Percentiles rank a stretch among this genome's conserved stretches.
phyloP scores from a whole-genome alignment of 148 eudicot genomes.

The Pouteria glomerata region DNA sequence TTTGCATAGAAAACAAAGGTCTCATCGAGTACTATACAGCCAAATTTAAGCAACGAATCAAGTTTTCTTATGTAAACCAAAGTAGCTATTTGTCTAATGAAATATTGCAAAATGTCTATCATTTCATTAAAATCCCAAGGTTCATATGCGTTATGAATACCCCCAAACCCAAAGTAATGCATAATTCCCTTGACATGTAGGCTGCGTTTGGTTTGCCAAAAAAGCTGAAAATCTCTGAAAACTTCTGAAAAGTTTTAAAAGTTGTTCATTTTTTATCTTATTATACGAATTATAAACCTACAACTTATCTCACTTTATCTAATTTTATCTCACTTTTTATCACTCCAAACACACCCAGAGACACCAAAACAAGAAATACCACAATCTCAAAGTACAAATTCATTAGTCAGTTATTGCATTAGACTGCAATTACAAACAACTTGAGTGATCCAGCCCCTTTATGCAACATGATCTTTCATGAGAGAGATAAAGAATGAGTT shows the following conservation, averaged over 20 bases:
- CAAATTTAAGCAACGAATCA: not conserved
- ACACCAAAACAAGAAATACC: not conserved
- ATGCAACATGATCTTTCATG: not conserved
- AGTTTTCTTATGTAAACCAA: not conserved
- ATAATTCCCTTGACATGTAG: not conserved
- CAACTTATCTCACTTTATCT: no score
- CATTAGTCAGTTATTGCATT: not conserved
- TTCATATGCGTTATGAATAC: not conserved
- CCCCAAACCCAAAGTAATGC: not conserved
- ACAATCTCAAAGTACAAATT: not conserved
- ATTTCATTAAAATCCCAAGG: no score
- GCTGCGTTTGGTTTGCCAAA: no score
- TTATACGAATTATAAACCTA: no score
- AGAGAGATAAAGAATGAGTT: not conserved
- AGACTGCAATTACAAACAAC: not conserved
- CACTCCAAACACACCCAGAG: no score
- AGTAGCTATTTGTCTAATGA: not conserved
- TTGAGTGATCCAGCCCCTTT: not conserved
- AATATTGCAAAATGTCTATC: not conserved
- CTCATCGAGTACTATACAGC: not conserved
- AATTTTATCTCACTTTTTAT: no score
- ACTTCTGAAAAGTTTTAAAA: no score
- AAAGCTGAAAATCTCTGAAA: no score
- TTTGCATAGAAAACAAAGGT: constrained; percentile 3
- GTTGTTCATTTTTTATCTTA: no score